Evolutionary conservation across 306 rosid genomes (phyloP).

Genomic region (Pyrus communis): DNA sequence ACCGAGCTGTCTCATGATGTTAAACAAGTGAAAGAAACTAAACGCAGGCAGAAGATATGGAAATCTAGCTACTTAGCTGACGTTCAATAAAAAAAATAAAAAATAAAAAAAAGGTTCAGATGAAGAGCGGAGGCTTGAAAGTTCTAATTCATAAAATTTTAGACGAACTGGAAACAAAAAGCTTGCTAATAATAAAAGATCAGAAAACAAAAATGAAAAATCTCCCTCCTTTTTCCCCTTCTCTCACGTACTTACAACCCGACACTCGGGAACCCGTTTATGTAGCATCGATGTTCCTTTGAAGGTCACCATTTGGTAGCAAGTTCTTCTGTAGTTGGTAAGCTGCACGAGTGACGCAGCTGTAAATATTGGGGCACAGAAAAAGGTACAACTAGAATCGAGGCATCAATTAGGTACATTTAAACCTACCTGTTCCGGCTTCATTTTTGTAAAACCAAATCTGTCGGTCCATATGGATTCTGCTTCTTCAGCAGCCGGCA

Average conservation of each 20-base stretch:
- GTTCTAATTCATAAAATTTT: constrained; percentile 12
- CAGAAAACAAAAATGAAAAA: neutral
- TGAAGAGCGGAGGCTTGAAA: constrained; percentile 24
- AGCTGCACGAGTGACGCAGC: constrained; percentile 45
- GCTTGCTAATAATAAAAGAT: constrained; percentile 15
- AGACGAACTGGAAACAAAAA: constrained; percentile 11
- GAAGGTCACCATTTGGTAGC: constrained; percentile 74
- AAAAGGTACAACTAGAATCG: neutral
- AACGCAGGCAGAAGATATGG: neutral
- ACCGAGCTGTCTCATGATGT: no score
- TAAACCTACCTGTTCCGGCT: constrained; percentile 63
- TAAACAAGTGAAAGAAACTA: no score
- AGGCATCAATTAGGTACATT: neutral
- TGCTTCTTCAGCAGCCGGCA: constrained; percentile 95
- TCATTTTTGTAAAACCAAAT: constrained; percentile 71
- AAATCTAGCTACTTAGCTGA: neutral
- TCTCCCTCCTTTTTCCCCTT: neutral
- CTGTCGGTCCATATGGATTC: constrained; percentile 83
- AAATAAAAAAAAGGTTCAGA: neutral
- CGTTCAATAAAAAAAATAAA: neutral
- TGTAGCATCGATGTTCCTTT: constrained; percentile 91
- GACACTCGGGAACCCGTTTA: constrained; percentile 60
- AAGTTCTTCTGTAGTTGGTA: constrained; percentile 57
- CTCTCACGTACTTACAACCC: constrained; percentile 24
- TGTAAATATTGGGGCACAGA: neutral